Evolutionary conservation across 176 grass and related monocot genomes (phyloP).

Genomic region (Aegilops longissima): DNA sequence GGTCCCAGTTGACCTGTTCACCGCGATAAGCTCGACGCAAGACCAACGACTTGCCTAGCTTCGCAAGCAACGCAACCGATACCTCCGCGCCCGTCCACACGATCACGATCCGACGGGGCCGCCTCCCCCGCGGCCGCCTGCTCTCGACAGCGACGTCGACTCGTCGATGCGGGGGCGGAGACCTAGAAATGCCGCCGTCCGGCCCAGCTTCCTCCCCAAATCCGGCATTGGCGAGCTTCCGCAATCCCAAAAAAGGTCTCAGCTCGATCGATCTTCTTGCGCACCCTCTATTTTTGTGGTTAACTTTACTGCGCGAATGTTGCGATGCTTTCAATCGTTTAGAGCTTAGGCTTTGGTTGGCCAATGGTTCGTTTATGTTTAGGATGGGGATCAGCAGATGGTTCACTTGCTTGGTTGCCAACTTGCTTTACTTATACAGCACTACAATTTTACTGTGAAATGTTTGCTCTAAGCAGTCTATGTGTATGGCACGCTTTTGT

Average conservation of each 20-base stretch:
- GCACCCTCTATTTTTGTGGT: background rate
- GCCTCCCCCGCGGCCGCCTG: background rate
- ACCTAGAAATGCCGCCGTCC: slow-evolving; percentile 32
- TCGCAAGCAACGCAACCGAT: slow-evolving; percentile 16
- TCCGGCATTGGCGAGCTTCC: slow-evolving; percentile 14
- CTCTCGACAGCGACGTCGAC: slow-evolving; percentile 27
- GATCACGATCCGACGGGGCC: slow-evolving; percentile 46
- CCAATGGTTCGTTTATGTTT: background rate
- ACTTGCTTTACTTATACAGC: slow-evolving; percentile 6
- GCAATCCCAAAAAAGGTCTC: slow-evolving; percentile 1
- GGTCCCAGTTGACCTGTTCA: slow-evolving; percentile 10
- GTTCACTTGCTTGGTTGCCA: slow-evolving; percentile 27
- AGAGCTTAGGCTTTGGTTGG: background rate
- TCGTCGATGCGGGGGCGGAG: background rate
- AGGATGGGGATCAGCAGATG: background rate
- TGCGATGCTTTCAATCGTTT: background rate
- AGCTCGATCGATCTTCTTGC: background rate
- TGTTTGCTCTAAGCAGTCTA: background rate
- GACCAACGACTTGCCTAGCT: slow-evolving; percentile 13
- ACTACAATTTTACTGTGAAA: background rate
- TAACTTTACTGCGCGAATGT: background rate
- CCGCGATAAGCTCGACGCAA: slow-evolving; percentile 23
- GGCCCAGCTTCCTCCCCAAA: background rate
- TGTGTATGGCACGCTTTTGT: background rate
- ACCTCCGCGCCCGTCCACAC: background rate